Percentiles rank a stretch among this genome's conserved stretches.
phyloP scores from a whole-genome alignment of 805 yeast species.

The Debaryomyces tyrocola region DNA sequence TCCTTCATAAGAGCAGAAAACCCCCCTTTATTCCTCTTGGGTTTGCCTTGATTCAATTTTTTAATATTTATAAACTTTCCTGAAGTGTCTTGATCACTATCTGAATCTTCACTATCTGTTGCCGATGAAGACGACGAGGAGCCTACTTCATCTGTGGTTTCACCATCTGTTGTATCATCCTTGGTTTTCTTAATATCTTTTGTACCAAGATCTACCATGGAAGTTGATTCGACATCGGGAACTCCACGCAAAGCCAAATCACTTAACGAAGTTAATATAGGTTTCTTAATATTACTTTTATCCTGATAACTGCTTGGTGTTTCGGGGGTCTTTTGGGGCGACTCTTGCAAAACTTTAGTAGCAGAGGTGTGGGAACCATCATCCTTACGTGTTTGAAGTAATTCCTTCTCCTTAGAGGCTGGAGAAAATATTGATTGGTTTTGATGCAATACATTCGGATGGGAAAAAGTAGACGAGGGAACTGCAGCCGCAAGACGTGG shows the following conservation, averaged over 20 bases:
- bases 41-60: slow-evolving; percentile 15
- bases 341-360: not conserved
- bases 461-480: slow-evolving; percentile 1
- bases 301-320: not conserved
- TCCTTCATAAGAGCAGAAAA: slow-evolving; percentile 33
- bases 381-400: not conserved
- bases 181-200: not conserved
- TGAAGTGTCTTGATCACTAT: slow-evolving; percentile 8
- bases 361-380: not conserved
- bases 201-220: slow-evolving; percentile 24
- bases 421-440: not conserved
- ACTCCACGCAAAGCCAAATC: slow-evolving; percentile 65
- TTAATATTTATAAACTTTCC: slow-evolving; percentile 26
- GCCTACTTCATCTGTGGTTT: slow-evolving; percentile 10
- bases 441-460: not conserved
- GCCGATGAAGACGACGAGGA: slow-evolving; percentile 1
- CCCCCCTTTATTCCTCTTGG: slow-evolving; percentile 25
- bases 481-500: slow-evolving; percentile 9
- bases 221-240: slow-evolving; percentile 51
- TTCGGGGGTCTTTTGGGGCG: not conserved
- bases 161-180: slow-evolving; percentile 7
- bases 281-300: slow-evolving; percentile 17
- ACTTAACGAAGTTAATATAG: slow-evolving; percentile 51
- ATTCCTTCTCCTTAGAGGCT: not conserved
- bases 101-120: slow-evolving; percentile 14